Base-by-base conservation (phyloP, 768 basidiomycete genomes). In the Lentinula lateritia region DNA sequence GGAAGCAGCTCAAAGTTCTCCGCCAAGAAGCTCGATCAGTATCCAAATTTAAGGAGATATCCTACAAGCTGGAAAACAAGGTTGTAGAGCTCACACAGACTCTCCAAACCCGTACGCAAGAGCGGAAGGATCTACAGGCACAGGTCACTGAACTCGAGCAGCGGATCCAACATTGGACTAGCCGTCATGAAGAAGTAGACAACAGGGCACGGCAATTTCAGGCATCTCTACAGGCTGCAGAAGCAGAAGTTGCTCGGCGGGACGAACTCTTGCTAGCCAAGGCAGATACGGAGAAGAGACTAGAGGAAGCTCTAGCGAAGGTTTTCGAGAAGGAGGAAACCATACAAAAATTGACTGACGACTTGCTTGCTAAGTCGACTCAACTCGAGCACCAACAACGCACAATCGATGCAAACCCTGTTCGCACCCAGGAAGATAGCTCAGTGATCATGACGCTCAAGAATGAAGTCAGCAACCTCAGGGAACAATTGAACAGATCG, bases 11-110 rank as follows among this genome's bases (percentile, higher is more conserved):
- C 64, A 91, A 89, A 67, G 78, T 76, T 9, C 84, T 99, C 65
- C 89, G 83, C 69, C 84, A 88, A 7, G 97, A 99, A 74, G 97
- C 97, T 6, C 93, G 95, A 56, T 98, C 97, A 1, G 95, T 95
- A 34, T 91, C 92, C 66, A 97, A 95, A 71, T 98, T 96, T 86
- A 98, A 97, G 77, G 95, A 97, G 76, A 97, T 96, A 66, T 98
- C 96, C 0, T 98, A 98, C 71, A 87, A 86, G 66, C 82, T 99
- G 60, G 97, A 99, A 78, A 99, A 98, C 82, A 99, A 98, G 77
- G 97, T 99, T 48, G 93, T 99, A 62, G 96, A 98, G 71, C 89
- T 99, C 64, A 98, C 97, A 0, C 97, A 99, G 72, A 86, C 78
- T 15, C 83, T 99, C 12, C 97, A 98, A 74, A 88, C 83, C 69